Evolutionary conservation across 441 rosid genomes (phyloP).

Genomic region (Gossypium lobatum): DNA sequence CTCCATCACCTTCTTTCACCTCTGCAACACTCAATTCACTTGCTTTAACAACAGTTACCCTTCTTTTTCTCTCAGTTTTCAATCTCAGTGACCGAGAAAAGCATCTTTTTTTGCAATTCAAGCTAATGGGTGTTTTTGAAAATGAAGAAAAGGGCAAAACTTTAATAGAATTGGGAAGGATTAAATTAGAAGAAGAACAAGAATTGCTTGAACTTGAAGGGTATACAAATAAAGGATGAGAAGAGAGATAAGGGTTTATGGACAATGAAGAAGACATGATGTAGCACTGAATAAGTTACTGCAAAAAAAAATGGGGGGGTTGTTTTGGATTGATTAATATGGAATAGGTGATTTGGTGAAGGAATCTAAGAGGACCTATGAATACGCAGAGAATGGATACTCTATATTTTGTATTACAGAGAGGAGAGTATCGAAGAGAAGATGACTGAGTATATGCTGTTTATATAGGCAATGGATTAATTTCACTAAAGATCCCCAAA

Average conservation of each 20-base stretch:
- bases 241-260: conserved; percentile 25
- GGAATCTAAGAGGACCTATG: conserved; percentile 32
- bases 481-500: too few species aligned
- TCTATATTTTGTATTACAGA: conserved; percentile 14
- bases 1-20: conserved; percentile 40
- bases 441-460: conserved; percentile 37
- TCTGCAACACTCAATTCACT: conserved; percentile 50
- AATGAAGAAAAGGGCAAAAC: conserved; percentile 20
- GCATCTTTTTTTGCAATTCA: conserved; percentile 16
- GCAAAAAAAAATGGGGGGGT: neutral
- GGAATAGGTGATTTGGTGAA: neutral
- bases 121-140: conserved; percentile 30
- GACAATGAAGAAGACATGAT: conserved; percentile 34
- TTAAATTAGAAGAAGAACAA: conserved; percentile 9
- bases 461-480: neutral
- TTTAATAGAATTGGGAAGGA: conserved; percentile 22
- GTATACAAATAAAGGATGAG: conserved; percentile 20
- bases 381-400: conserved; percentile 34
- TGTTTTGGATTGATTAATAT: neutral
- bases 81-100: neutral
- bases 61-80: neutral
- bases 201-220: conserved; percentile 8
- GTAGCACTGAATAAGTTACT: neutral
- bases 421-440: conserved; percentile 27
- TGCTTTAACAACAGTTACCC: conserved; percentile 23